phyloP scores from a whole-genome alignment of 2,329 filamentous ascomycete species.

The Stachybotrys elegans region DNA sequence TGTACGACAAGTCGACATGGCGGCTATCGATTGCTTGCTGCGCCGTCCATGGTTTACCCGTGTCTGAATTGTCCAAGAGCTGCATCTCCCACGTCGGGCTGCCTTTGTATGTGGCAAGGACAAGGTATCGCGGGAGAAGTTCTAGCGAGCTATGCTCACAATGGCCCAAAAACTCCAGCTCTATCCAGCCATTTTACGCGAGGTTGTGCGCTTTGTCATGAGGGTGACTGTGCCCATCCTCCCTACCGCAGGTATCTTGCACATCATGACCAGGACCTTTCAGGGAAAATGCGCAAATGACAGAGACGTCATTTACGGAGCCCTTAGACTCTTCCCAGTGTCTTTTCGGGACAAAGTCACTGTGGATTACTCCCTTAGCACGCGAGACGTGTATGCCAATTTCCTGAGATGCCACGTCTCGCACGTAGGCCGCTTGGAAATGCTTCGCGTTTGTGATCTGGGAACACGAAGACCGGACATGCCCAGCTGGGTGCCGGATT shows the following conservation, averaged over 20 bases:
- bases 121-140: background rate
- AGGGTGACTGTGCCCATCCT: conserved; percentile 1
- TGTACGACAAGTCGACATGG: background rate
- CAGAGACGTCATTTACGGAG: background rate
- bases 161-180: background rate
- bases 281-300: background rate
- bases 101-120: conserved; percentile 1
- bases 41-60: conserved; percentile 1
- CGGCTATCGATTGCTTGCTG: background rate
- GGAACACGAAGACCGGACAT: background rate
- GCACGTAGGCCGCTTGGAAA: background rate
- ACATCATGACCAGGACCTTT: background rate
- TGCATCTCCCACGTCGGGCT: conserved; percentile 1
- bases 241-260: background rate
- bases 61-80: background rate
- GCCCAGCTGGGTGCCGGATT: conserved; percentile 1
- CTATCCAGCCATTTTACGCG: background rate
- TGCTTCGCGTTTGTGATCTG: background rate
- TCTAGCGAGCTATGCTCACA: background rate
- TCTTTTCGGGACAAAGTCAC: background rate
- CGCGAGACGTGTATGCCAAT: background rate
- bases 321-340: background rate
- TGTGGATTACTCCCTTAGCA: background rate
- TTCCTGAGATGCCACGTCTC: background rate
- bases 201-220: background rate